phyloP scores from a whole-genome alignment of 2,329 filamentous ascomycete genomes.

The Cryphonectria nitschkei region DNA sequence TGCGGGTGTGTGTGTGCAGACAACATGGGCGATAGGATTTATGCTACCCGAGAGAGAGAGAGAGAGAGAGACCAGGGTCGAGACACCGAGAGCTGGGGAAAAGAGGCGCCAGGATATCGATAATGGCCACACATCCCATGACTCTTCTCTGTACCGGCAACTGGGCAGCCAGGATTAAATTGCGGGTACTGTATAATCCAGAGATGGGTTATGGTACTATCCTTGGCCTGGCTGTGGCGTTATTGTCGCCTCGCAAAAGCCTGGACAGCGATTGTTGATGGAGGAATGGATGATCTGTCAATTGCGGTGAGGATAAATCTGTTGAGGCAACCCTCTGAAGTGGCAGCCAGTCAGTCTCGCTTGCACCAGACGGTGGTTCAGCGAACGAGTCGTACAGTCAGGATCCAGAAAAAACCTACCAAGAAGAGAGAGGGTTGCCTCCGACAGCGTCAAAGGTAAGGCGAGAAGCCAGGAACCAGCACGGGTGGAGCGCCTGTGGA shows the following conservation, averaged over 20 bases:
- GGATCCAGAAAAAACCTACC: neutral
- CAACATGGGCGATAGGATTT: conserved; percentile 17
- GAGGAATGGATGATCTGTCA: conserved; percentile 6
- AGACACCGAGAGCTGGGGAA: conserved; percentile 29
- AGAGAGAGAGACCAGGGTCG: conserved; percentile 10
- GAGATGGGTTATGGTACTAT: conserved; percentile 19
- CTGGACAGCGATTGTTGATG: neutral
- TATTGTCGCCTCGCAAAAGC: neutral
- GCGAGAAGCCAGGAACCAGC: conserved; percentile 9
- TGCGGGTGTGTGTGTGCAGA: conserved; percentile 12
- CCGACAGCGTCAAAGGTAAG: conserved; percentile 1
- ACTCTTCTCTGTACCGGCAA: conserved; percentile 24
- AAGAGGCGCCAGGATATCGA: conserved; percentile 16
- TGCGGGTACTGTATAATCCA: conserved; percentile 20
- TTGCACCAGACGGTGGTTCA: neutral
- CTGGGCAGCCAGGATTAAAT: conserved; percentile 12
- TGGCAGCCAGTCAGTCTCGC: neutral
- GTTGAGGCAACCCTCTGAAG: conserved; percentile 6
- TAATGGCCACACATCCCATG: conserved; percentile 26
- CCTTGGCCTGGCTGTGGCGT: conserved; percentile 26
- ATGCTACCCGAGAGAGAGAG: conserved; percentile 14
- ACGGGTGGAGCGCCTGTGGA: neutral
- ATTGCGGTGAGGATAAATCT: neutral
- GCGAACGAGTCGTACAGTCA: neutral
- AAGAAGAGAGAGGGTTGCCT: conserved; percentile 5